Evolutionary conservation across 345 rosid genomes (phyloP), one percentile per base, ranked within the genome.

Genomic region (Aquilaria yunnanensis): DNA sequence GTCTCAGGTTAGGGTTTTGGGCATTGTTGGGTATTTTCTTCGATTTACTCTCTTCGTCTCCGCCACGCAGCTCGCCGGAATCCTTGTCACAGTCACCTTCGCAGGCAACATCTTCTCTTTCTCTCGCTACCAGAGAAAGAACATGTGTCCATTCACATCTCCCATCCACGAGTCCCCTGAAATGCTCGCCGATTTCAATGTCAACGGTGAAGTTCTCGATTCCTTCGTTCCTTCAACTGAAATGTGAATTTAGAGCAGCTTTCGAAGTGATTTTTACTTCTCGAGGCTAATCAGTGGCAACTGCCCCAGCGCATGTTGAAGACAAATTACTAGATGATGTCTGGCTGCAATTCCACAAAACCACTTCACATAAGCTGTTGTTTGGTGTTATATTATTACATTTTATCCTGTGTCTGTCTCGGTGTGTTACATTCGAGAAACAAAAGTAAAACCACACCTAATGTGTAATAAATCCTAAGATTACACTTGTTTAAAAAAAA

Each of bases 241-340:
- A 16, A 16, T 16, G 23, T 16, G 23, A 16, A 16, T 0, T 16
- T 16, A 16, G 23, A 16, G 23, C 23, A 16, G 23, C 23, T 16
- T 16, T 16, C 23, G 23, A 16, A 16, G 23, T 16, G 23, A 16
- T 16, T 16, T 16, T 16, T 16, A 46, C 41, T 41, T 43, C 9
- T 13, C 14, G 48, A 10, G 61, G 23, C 4, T 49, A 5, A 56
- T 47, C 96, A 65, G 79, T 93, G 81, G 98, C 97, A 51, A 93
- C 98, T 3, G 98, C 97, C 3, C 96, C 98, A 33, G 97, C 97
- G 32, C 97, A 89, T 68, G 97, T 82, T 41, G 98, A 89, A 73
- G 98, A 92, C 76, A 74, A 72, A 16, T 16, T 16, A 72, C 92
- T 92, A 29, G 12, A 87, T 64, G 98, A 89, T 80, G 96, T 96